Evolutionary conservation across 192 early-diverging fungal genomes (phyloP), one percentile per base, ranked within the genome.

Genomic region (Fimicolochytrium jonesii): DNA sequence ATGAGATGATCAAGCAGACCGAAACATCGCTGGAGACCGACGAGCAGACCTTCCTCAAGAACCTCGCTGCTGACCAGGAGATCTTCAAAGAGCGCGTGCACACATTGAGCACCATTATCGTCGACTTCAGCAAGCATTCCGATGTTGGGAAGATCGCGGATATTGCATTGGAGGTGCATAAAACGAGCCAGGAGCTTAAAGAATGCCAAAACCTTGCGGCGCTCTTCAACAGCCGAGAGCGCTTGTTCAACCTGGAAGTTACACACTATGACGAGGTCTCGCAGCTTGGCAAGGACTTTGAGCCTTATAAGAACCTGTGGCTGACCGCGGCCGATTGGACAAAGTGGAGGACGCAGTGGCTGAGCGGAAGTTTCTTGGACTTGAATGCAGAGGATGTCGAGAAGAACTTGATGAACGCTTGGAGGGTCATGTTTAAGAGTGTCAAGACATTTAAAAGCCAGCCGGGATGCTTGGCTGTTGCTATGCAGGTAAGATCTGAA

Each of bases 21-120:
- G 79, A 84, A 60, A 53, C 67, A 0, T 54, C 72, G 1, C 67
- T 80, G 6, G 78, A 78, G 32, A 52, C 58, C n/a, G 84, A 86
- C 37, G 79, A 85, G 50, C 52, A 56, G 36, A 59, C 52, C 32
- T 86, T 86, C 67, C 43, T 77, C 20, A 61, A 71, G 6, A 79
- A 70, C 59, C 66, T 86, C n/a, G 53, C 61, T 15, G 67, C 73
- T 25, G 84, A 86, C 53, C 84, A 86, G 66, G 84, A 86, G 63
- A 67, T 82, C 4, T 86, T 86, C 73, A 83, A 83, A 54, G 84
- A 86, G 55, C 67, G 78, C 10, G 55, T 86, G 26, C 61, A 76
- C 56, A 63, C 61, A 17, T 51, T 86, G 20, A 55, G 61, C 25
- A 65, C 69, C n/a, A 57, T 74, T 36, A 74, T 86, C 41, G 65